Evolutionary conservation across 768 basidiomycete species (phyloP), one percentile per base, ranked within the genome.

Genomic region (Lactarius tabidus): DNA sequence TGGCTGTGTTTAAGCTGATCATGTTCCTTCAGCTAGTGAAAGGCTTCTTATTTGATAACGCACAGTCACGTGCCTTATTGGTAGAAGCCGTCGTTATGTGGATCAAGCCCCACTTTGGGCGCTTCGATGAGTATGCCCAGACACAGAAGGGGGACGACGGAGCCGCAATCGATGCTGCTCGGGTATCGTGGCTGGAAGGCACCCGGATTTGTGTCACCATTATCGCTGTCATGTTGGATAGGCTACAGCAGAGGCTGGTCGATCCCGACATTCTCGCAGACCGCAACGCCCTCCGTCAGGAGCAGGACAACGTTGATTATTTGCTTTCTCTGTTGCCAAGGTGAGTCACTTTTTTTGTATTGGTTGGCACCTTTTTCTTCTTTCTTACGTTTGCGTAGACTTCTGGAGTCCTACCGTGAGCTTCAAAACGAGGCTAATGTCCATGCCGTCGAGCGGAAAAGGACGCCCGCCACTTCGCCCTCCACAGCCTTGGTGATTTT

Each of bases 31-130:
- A 96, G 71, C 85, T 98, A 65, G 91, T 94, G 29, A 90, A 91
- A 71, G 87, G 90, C 26, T 90, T 91, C 75, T 75, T 95, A 57
- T 96, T 98, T 73, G 91, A 95, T 71, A 86, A 89, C 64, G 77
- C 89, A 1, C 82, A 91, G 60, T 88, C 90, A 17, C 86, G 96
- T 33, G 81, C 88, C 1, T 77, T 90, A 6, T 79, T 98, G 2
- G 87, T 96, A 8, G 95, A 97, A 68, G 86, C 89, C 23, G 86
- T 98, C 31, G 87, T 95, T 12, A 84, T 89, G 26, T 98, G 95
- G 95, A 89, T 98, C 69, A 96, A 95, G 73, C 93, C 95, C 2
- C 88, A 95, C 74, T 92, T 98, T 71, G 95, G 95, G 29, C 85
- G 85, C 33, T 98, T 89, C 72, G 94, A 98, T 68, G 95, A 95